These are phyloP conservation scores for Epichloe coenophiala DNA, from an alignment of 2,329 filamentous ascomycete species.

Conservation along the genomic window DNA sequence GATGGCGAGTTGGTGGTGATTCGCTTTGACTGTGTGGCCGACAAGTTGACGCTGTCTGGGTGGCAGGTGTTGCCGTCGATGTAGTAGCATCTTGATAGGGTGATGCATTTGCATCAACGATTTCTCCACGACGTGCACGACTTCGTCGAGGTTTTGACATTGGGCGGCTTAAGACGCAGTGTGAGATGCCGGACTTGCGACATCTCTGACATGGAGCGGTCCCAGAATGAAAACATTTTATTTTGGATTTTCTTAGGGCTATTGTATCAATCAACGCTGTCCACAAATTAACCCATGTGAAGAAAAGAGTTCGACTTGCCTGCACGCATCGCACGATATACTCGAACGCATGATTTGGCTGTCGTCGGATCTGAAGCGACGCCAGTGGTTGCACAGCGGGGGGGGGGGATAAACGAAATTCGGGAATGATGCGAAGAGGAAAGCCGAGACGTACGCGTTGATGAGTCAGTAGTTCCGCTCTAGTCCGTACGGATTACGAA, in stretches of 20 bases:
- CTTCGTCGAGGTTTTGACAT: neutral
- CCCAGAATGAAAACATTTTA: slow-evolving; percentile 21
- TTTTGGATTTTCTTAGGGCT: slow-evolving; percentile 17
- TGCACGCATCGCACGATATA: slow-evolving; percentile 20
- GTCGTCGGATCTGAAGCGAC: neutral
- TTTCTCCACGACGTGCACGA: slow-evolving; percentile 2
- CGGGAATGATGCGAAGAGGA: neutral
- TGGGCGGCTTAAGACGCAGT: slow-evolving; percentile 15
- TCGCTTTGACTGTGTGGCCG: neutral
- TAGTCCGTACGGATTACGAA: too few species aligned
- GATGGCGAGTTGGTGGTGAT: neutral
- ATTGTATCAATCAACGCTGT: too few species aligned
- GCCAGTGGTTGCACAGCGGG: neutral
- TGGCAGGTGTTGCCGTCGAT: neutral
- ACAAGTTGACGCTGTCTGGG: neutral
- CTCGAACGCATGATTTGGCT: slow-evolving; percentile 18
- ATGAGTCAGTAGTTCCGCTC: neutral
- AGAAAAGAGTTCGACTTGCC: slow-evolving; percentile 11
- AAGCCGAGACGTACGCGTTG: neutral
- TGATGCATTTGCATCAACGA: neutral
- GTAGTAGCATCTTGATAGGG: neutral
- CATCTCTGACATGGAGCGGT: slow-evolving; percentile 19
- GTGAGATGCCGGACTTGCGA: slow-evolving; percentile 11
- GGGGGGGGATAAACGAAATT: neutral
- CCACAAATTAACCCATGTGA: neutral